Evolutionary conservation across 495 filamentous ascomycete species (phyloP).

Genomic region (Lasiosphaeris hirsuta): DNA sequence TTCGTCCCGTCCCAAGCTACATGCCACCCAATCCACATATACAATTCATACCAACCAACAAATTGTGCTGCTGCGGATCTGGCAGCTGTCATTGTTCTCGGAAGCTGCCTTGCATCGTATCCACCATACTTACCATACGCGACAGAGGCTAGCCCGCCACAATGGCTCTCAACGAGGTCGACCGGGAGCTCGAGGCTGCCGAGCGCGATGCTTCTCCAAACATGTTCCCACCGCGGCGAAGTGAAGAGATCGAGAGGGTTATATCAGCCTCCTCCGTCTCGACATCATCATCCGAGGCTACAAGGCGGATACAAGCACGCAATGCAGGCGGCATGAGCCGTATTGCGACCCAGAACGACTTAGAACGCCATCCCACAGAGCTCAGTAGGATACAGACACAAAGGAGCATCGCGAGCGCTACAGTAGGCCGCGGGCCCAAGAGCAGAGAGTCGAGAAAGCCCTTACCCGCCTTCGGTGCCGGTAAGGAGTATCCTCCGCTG

Average conservation of each 20-base stretch:
- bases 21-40: too few relatives aligned
- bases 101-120: background rate
- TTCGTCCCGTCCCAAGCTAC: too few relatives aligned
- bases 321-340: constrained; percentile 46
- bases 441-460: constrained; percentile 54
- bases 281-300: constrained; percentile 37
- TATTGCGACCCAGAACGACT: constrained; percentile 59
- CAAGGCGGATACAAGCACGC: constrained; percentile 2
- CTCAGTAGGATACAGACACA: constrained; percentile 74
- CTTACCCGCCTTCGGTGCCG: constrained; percentile 60
- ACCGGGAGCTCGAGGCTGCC: constrained; percentile 49
- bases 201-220: constrained; percentile 39
- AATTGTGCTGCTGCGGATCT: too few relatives aligned
- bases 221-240: constrained; percentile 30
- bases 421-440: constrained; percentile 58
- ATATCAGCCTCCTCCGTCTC: constrained; percentile 48
- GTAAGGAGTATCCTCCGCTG: constrained; percentile 72
- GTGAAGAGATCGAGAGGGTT: constrained; percentile 50
- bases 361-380: constrained; percentile 72
- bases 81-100: too few relatives aligned
- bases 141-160: background rate
- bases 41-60: too few relatives aligned
- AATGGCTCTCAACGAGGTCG: constrained; percentile 47
- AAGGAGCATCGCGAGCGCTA: constrained; percentile 68
- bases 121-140: background rate